A percentile compares a stretch with the other conserved stretches of the same genome.
Evolutionary conservation across 257 asterid species (phyloP).

Genomic region (Solanum gandarillasii): DNA sequence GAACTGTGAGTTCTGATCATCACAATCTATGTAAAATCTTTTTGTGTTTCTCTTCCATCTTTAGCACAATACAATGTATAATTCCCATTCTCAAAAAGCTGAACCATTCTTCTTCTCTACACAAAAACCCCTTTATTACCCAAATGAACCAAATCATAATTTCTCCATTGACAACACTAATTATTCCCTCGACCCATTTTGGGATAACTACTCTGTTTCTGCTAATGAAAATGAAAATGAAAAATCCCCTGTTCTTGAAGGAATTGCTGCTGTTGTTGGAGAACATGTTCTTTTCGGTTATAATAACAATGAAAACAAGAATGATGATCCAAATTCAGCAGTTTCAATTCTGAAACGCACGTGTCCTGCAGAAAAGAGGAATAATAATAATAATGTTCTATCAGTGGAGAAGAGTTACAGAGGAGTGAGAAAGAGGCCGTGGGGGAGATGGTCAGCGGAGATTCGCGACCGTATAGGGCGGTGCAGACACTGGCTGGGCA

Average conservation of each 20-base stretch:
- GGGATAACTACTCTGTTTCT: not conserved
- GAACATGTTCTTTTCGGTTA: slow-evolving; percentile 52
- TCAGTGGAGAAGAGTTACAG: slow-evolving; percentile 32
- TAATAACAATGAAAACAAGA: not conserved
- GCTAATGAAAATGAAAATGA: not conserved
- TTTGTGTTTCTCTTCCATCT: not conserved
- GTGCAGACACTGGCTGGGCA: slow-evolving; percentile 91
- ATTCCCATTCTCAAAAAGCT: slow-evolving; percentile 4
- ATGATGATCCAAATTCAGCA: not conserved
- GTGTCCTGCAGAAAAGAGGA: not conserved
- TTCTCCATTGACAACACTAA: not conserved
- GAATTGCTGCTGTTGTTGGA: slow-evolving; percentile 80
- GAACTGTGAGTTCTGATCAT: slow-evolving; percentile 16
- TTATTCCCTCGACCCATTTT: not conserved
- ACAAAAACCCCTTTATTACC: not conserved
- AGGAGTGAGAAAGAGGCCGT: slow-evolving; percentile 78
- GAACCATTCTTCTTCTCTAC: slow-evolving; percentile 18
- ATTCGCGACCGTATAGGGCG: slow-evolving; percentile 79
- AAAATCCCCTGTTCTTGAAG: slow-evolving; percentile 44
- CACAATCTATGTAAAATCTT: not conserved
- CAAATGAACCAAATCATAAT: not conserved
- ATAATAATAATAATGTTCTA: not conserved
- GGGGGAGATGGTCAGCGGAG: slow-evolving; percentile 96
- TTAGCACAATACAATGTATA: slow-evolving; percentile 2
- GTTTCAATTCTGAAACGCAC: not conserved